A percentile compares a stretch with the other conserved stretches of the same genome.
Evolutionary conservation across 148 eudicot genomes (phyloP).

Genomic region (Chenopodium suecicum): DNA sequence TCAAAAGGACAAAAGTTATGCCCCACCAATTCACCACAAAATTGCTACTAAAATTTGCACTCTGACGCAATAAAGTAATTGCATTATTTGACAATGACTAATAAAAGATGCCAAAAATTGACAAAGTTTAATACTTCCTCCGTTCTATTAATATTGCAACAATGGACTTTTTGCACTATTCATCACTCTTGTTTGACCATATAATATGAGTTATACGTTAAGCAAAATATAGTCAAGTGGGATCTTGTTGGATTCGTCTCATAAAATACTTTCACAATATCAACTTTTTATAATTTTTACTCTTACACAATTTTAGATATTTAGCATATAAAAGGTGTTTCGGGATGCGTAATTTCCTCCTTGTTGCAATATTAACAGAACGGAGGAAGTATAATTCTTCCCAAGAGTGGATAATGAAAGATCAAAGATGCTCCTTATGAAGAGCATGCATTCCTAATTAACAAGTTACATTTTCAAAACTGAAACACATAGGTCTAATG

Average conservation of each 20-base stretch:
- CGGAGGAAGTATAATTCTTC: background rate
- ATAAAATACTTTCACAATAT: too few relatives aligned
- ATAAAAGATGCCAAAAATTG: background rate
- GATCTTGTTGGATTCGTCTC: too few relatives aligned
- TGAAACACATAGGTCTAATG: background rate
- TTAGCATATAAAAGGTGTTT: too few relatives aligned
- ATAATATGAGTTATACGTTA: too few relatives aligned
- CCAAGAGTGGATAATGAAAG: background rate
- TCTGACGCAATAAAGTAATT: background rate
- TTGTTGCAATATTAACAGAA: too few relatives aligned
- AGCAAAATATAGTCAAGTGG: too few relatives aligned
- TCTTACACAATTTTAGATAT: too few relatives aligned
- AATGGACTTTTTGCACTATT: too few relatives aligned
- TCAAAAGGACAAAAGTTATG: background rate
- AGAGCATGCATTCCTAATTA: background rate
- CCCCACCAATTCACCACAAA: background rate
- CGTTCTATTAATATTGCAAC: too few relatives aligned
- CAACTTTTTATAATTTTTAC: too few relatives aligned
- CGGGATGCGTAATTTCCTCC: too few relatives aligned
- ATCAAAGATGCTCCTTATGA: background rate
- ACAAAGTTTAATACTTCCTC: background rate
- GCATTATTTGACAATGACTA: background rate
- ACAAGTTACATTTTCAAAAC: background rate
- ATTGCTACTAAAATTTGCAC: background rate
- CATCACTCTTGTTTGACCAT: too few relatives aligned